Evolutionary conservation across 1,284 basidiomycete genomes (phyloP).

Genomic region (Schizophyllum amplum): DNA sequence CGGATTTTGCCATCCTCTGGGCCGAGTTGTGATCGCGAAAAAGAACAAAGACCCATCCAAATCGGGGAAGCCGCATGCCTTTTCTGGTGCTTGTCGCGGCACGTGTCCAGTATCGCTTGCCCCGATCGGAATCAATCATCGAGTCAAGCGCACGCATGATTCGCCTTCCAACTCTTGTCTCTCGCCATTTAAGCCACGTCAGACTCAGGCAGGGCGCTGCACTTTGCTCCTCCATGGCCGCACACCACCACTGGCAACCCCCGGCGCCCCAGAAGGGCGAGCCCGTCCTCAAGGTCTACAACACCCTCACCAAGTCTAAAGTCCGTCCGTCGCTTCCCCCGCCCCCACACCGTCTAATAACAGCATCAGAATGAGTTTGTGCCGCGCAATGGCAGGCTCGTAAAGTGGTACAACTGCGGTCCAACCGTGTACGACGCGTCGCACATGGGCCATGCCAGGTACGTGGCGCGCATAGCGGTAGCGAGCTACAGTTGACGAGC

Average conservation of each 20-base stretch:
- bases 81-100: too few species aligned
- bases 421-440: conserved; percentile 99
- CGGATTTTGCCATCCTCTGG: neutral
- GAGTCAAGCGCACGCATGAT: neutral
- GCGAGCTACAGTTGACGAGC: conserved; percentile 9
- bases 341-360: too few species aligned
- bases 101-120: too few species aligned
- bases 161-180: neutral
- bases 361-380: conserved; percentile 79
- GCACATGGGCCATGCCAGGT: conserved; percentile 99
- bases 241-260: neutral
- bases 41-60: too few species aligned
- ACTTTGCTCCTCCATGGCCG: neutral
- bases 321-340: conserved; percentile 31
- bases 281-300: conserved; percentile 81
- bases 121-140: neutral
- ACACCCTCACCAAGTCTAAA: conserved; percentile 91
- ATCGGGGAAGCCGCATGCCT: too few species aligned
- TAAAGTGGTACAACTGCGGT: conserved; percentile 99
- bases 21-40: neutral
- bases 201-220: neutral
- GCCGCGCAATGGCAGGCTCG: conserved; percentile 71
- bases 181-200: neutral
- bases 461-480: conserved; percentile 3
- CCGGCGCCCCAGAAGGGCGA: conserved; percentile 20